Evolutionary conservation across 768 basidiomycete genomes (phyloP).

Genomic region (Russula sp.): DNA sequence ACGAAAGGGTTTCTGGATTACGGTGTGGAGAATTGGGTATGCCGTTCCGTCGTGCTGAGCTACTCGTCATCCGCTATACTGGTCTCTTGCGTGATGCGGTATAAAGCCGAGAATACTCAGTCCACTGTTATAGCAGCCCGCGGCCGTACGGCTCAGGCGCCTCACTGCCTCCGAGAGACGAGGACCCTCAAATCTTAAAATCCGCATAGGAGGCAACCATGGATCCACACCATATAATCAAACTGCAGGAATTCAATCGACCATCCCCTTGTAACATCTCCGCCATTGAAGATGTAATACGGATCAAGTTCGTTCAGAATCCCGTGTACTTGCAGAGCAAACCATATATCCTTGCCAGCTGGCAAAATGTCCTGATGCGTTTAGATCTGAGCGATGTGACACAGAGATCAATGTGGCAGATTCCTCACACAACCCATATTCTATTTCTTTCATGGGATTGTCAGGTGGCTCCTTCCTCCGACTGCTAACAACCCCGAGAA

Average conservation of each 20-base stretch:
- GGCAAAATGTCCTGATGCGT: slow-evolving; percentile 6
- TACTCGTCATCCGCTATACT: too few relatives aligned
- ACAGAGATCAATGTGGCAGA: background rate
- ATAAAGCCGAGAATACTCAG: background rate
- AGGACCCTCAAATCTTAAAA: slow-evolving; percentile 12
- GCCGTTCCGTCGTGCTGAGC: too few relatives aligned
- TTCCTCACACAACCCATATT: background rate
- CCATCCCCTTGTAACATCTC: background rate
- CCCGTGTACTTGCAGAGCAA: background rate
- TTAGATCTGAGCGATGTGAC: background rate
- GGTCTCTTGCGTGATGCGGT: too few relatives aligned
- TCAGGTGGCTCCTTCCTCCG: background rate
- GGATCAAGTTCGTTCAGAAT: background rate
- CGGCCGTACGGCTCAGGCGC: slow-evolving; percentile 12
- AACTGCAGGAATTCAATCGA: background rate
- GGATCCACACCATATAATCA: background rate
- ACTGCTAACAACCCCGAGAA: background rate
- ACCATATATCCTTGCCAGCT: background rate
- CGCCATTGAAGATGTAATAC: background rate
- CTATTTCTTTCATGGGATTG: background rate
- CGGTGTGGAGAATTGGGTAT: too few relatives aligned
- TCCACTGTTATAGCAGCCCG: background rate
- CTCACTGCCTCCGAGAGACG: background rate
- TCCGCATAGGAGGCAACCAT: background rate
- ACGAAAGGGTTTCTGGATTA: too few relatives aligned